Evolutionary conservation across 2,329 filamentous ascomycete species (phyloP).

Genomic region (Botrytis aclada): DNA sequence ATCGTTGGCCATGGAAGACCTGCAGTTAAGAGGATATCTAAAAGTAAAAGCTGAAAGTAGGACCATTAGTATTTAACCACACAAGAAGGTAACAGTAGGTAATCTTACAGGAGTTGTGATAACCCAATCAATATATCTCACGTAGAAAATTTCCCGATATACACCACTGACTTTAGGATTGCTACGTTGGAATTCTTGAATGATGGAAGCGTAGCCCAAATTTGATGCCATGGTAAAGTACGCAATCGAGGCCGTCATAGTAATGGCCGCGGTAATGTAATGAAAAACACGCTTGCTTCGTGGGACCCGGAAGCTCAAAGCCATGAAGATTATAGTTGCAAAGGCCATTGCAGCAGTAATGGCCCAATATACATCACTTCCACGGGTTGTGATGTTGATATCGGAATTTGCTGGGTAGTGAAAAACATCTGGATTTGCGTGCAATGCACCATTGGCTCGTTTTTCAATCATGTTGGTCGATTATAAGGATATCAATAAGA

Average conservation of each 20-base stretch:
- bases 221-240: slow-evolving; percentile 68
- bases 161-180: slow-evolving; percentile 46
- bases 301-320: slow-evolving; percentile 50
- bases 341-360: slow-evolving; percentile 58
- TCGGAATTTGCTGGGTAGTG: slow-evolving; percentile 42
- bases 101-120: slow-evolving; percentile 54
- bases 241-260: slow-evolving; percentile 57
- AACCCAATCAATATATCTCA: slow-evolving; percentile 62
- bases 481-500: not conserved
- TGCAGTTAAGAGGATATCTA: slow-evolving; percentile 60
- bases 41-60: slow-evolving; percentile 48
- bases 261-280: slow-evolving; percentile 59
- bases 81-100: not conserved
- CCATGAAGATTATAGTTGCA: slow-evolving; percentile 52
- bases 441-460: slow-evolving; percentile 26
- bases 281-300: slow-evolving; percentile 58
- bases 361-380: slow-evolving; percentile 62
- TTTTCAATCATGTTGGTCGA: slow-evolving; percentile 9
- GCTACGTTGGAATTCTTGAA: slow-evolving; percentile 54
- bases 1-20: slow-evolving; percentile 64
- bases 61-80: not conserved
- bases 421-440: slow-evolving; percentile 29
- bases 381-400: slow-evolving; percentile 56
- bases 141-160: slow-evolving; percentile 64
- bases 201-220: slow-evolving; percentile 59